Conservation (phyloP, 1,284 basidiomycete genomes). For the Earliella scabrosa region DNA sequence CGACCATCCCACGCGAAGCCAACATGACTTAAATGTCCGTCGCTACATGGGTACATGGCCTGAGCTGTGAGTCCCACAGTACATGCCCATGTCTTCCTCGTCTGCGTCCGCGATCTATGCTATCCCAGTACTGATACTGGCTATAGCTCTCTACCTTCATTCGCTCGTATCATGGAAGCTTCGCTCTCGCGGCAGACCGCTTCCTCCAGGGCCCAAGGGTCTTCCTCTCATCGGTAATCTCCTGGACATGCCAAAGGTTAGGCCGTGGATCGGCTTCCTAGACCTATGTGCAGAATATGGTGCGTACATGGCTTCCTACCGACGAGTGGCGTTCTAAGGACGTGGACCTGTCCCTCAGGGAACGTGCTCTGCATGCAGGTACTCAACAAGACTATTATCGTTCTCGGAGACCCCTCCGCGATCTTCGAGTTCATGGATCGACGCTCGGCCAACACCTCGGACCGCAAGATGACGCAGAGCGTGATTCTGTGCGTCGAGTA, state of each 20-base stretch:
- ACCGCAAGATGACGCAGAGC: not conserved
- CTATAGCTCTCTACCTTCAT: too few species aligned
- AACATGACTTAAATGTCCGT: too few species aligned
- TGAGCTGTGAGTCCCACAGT: too few species aligned
- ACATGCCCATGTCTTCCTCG: too few species aligned
- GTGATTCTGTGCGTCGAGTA: not conserved
- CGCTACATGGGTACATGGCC: too few species aligned
- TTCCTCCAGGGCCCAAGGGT: not conserved
- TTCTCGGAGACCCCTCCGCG: not conserved
- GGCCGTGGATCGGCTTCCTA: not conserved
- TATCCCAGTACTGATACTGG: too few species aligned
- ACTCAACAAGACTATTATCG: not conserved
- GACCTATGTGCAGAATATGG: not conserved
- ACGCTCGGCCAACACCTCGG: not conserved
- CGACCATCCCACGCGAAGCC: too few species aligned
- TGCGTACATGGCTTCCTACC: not conserved
- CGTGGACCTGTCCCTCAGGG: not conserved
- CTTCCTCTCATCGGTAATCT: constrained; percentile 1
- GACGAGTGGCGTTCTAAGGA: not conserved
- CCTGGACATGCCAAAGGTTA: not conserved
- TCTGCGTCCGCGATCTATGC: too few species aligned
- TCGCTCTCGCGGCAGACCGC: not conserved
- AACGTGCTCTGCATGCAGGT: not conserved
- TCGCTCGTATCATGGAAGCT: too few species aligned
- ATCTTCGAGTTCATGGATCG: not conserved